Conservation (phyloP, 371 early-diverging fungal species). For the Mycotypha africana region DNA sequence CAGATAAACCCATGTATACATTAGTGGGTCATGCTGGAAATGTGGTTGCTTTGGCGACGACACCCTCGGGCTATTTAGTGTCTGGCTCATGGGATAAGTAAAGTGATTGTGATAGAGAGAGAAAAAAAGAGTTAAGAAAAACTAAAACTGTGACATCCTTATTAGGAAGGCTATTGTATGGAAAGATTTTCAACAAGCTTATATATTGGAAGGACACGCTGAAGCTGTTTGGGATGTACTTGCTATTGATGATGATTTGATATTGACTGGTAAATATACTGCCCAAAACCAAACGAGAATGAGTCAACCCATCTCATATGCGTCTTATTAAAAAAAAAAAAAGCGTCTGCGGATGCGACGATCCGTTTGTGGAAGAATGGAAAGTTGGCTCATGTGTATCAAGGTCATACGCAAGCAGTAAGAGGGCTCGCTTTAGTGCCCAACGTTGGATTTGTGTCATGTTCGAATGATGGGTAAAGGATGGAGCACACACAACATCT, state of each 20-base stretch:
- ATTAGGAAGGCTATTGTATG: constrained; percentile 60
- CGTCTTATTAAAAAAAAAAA: background rate
- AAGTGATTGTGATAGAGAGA: too few species aligned
- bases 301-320: background rate
- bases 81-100: constrained; percentile 98
- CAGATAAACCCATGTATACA: constrained; percentile 55
- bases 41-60: constrained; percentile 72
- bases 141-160: background rate
- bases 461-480: constrained; percentile 80
- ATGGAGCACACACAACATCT: too few species aligned
- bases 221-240: constrained; percentile 92
- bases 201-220: constrained; percentile 76
- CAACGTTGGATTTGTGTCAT: constrained; percentile 74
- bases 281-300: background rate
- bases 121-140: background rate
- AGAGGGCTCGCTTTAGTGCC: constrained; percentile 69
- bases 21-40: constrained; percentile 86
- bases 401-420: constrained; percentile 93
- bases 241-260: constrained; percentile 58
- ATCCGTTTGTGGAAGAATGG: constrained; percentile 86
- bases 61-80: constrained; percentile 65
- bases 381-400: constrained; percentile 56
- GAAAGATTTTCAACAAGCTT: constrained; percentile 66
- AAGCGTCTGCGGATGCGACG: constrained; percentile 91
- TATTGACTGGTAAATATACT: constrained; percentile 71